A percentile compares a stretch with the other conserved stretches of the same genome.
Evolutionary conservation across 495 filamentous ascomycete species (phyloP).

Genomic region (Parachaetomium inaequale): DNA sequence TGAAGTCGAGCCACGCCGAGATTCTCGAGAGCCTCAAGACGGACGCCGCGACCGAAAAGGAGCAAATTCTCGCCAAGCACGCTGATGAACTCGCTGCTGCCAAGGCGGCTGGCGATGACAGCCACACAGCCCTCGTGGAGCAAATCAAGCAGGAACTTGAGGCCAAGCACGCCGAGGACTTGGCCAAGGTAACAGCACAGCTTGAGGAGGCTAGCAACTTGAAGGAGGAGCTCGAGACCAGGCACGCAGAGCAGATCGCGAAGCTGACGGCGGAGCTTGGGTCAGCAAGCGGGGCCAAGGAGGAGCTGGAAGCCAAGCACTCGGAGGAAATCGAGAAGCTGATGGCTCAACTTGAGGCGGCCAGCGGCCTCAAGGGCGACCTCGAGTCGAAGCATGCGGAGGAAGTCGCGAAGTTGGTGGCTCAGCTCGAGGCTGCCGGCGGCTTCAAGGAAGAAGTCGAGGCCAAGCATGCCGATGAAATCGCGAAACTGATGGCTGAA

Average conservation of each 20-base stretch:
- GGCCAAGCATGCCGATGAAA: slow-evolving; percentile 31
- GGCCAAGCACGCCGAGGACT: slow-evolving; percentile 26
- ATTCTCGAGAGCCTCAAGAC: slow-evolving; percentile 34
- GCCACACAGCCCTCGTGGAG: slow-evolving; percentile 26
- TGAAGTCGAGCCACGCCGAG: slow-evolving; percentile 40
- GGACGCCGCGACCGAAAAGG: slow-evolving; percentile 29
- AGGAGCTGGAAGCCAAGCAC: slow-evolving; percentile 31
- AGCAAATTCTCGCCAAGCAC: slow-evolving; percentile 39
- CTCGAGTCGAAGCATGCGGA: slow-evolving; percentile 33
- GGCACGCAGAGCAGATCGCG: slow-evolving; percentile 30
- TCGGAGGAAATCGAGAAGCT: slow-evolving; percentile 29
- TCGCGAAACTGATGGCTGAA: slow-evolving; percentile 35
- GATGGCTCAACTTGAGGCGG: slow-evolving; percentile 38
- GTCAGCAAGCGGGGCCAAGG: slow-evolving; percentile 25
- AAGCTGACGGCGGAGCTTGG: slow-evolving; percentile 29
- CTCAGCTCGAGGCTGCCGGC: slow-evolving; percentile 31
- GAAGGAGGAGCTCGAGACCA: slow-evolving; percentile 29
- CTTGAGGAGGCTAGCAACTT: slow-evolving; percentile 34
- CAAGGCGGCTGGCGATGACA: slow-evolving; percentile 29
- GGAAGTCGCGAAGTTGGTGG: slow-evolving; percentile 19
- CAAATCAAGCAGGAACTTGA: slow-evolving; percentile 26
- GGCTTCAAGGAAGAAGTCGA: slow-evolving; percentile 29
- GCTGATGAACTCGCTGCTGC: slow-evolving; percentile 34
- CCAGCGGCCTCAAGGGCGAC: slow-evolving; percentile 25
- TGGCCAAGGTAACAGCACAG: slow-evolving; percentile 34